Conservation (phyloP, 345 rosid genomes). For the Lepidium africanum region DNA sequence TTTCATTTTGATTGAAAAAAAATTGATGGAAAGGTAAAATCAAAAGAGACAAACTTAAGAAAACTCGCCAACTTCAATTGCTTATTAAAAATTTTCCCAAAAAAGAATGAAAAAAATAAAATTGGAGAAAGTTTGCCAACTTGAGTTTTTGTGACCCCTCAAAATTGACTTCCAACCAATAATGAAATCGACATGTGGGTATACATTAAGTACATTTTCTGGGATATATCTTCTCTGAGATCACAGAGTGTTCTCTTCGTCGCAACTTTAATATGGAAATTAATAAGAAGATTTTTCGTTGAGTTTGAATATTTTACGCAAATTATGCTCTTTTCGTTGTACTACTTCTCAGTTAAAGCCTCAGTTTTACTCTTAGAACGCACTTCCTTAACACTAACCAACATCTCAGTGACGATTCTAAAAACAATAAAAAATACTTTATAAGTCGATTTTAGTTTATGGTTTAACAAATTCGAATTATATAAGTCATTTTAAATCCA, state of each 20-base stretch:
- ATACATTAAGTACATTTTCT: neutral
- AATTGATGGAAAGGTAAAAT: no score
- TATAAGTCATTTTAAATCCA: no score
- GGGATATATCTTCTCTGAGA: neutral
- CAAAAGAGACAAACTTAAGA: no score
- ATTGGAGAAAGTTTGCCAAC: neutral
- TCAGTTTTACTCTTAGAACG: neutral
- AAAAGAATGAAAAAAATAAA: neutral
- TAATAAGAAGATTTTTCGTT: neutral
- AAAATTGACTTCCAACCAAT: slow-evolving; percentile 11
- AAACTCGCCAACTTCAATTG: no score
- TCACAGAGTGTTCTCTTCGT: neutral
- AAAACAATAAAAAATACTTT: no score
- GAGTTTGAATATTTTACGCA: neutral
- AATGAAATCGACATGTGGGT: neutral
- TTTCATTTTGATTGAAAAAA: no score
- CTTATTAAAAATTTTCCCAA: neutral
- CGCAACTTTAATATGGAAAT: neutral
- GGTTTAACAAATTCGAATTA: no score
- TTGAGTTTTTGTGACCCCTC: neutral
- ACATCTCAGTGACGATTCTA: neutral
- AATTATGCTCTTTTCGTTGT: neutral
- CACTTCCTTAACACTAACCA: neutral
- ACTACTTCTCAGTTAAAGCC: neutral
- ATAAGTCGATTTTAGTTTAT: neutral